Conservation (phyloP, 1,139 yeast genomes). For the Arxiozyma slooffiae region DNA sequence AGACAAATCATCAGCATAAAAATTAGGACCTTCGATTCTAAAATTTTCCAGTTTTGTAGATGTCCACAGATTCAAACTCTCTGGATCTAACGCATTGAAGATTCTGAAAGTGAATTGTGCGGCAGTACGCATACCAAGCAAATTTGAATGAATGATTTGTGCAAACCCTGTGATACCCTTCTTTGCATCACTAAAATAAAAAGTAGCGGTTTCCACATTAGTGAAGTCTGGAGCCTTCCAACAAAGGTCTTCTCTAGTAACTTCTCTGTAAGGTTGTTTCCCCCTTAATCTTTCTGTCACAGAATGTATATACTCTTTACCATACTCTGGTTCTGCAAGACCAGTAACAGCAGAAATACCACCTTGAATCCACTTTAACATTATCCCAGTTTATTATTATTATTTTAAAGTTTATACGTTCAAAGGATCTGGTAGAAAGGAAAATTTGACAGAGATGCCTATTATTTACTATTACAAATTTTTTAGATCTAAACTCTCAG, state of each 20-base stretch:
- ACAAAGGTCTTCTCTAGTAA: slow-evolving; percentile 54
- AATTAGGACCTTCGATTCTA: slow-evolving; percentile 65
- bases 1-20: slow-evolving; percentile 61
- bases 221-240: slow-evolving; percentile 74
- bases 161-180: slow-evolving; percentile 75
- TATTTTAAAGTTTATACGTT: no score
- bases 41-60: slow-evolving; percentile 82
- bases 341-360: slow-evolving; percentile 91
- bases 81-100: slow-evolving; percentile 36
- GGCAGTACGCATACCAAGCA: slow-evolving; percentile 80
- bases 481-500: no score
- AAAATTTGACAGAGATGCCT: background rate
- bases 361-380: slow-evolving; percentile 82
- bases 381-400: slow-evolving; percentile 17
- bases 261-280: slow-evolving; percentile 45
- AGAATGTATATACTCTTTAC: slow-evolving; percentile 84
- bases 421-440: background rate
- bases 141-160: slow-evolving; percentile 86
- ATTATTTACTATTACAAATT: no score
- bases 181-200: slow-evolving; percentile 62
- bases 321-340: slow-evolving; percentile 94
- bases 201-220: slow-evolving; percentile 90
- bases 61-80: slow-evolving; percentile 53
- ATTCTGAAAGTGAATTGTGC: slow-evolving; percentile 91
- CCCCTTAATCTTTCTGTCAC: slow-evolving; percentile 52